These are phyloP conservation scores for Extremus antarcticus DNA, from an alignment of 495 filamentous ascomycete species.

Conservation along the genomic window DNA sequence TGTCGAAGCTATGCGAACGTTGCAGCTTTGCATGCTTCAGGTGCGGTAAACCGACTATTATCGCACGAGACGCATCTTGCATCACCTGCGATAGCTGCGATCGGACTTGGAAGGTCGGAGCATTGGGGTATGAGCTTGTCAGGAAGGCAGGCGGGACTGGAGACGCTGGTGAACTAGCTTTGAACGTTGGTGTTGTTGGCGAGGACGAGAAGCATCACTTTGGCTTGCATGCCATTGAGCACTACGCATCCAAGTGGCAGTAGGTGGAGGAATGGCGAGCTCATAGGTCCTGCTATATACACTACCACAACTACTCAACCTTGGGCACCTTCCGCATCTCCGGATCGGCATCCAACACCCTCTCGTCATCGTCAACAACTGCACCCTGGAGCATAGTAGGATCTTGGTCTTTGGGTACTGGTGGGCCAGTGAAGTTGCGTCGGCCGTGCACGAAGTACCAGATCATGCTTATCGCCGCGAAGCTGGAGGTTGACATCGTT, in stretches of 20 bases:
- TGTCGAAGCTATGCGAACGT: slow-evolving; percentile 11
- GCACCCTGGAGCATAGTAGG: slow-evolving; percentile 17
- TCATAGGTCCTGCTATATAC: not conserved
- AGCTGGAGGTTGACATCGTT: slow-evolving; percentile 11
- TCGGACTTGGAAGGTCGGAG: slow-evolving; percentile 9
- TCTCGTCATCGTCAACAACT: slow-evolving; percentile 7
- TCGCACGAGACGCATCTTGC: not conserved
- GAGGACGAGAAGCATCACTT: not conserved
- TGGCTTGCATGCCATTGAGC: not conserved
- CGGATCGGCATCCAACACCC: not conserved
- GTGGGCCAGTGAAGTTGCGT: slow-evolving; percentile 28
- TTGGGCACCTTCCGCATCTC: not conserved
- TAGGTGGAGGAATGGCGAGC: not conserved
- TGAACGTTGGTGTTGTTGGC: not conserved
- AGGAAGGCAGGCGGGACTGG: no score
- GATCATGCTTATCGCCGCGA: slow-evolving; percentile 24
- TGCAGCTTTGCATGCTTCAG: slow-evolving; percentile 21
- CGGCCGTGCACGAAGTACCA: slow-evolving; percentile 30
- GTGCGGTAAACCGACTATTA: slow-evolving; percentile 1
- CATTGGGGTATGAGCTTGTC: slow-evolving; percentile 17
- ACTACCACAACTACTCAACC: not conserved
- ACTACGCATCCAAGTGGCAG: slow-evolving; percentile 2
- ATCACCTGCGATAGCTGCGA: slow-evolving; percentile 9
- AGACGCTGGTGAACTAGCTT: no score
- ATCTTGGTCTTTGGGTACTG: slow-evolving; percentile 24